Evolutionary conservation across 139 green algal species (phyloP).

Genomic region (Closterium sp.): DNA sequence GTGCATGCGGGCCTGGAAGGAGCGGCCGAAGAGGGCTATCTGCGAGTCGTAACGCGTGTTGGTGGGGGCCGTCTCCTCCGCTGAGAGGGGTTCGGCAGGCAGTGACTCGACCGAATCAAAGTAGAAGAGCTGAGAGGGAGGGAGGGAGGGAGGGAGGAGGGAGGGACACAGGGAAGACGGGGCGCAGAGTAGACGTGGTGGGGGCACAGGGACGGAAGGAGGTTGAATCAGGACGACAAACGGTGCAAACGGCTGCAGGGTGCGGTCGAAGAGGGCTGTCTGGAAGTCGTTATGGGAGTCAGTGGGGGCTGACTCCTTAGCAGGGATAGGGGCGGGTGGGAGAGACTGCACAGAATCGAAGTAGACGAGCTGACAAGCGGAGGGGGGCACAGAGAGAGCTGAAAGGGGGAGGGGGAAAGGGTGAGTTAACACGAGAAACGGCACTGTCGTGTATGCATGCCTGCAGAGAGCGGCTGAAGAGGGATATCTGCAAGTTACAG

Average conservation of each 20-base stretch:
- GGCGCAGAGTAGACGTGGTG: not conserved
- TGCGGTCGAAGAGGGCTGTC: slow-evolving; percentile 80
- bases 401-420: not conserved
- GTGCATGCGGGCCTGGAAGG: slow-evolving; percentile 63
- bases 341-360: slow-evolving; percentile 55
- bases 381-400: not conserved
- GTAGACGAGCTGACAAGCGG: slow-evolving; percentile 52
- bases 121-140: not conserved
- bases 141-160: not conserved
- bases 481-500: slow-evolving; percentile 67
- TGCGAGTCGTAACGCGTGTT: not conserved
- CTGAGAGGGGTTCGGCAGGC: not conserved
- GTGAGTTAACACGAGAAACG: not conserved
- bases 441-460: slow-evolving; percentile 55
- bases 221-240: not conserved
- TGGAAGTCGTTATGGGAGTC: slow-evolving; percentile 79
- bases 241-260: slow-evolving; percentile 59
- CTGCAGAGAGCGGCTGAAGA: slow-evolving; percentile 74
- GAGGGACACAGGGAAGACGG: not conserved
- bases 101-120: not conserved
- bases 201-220: not conserved
- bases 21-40: slow-evolving; percentile 74
- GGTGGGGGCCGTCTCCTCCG: not conserved
- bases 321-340: slow-evolving; percentile 43
- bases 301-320: slow-evolving; percentile 50